Evolutionary conservation across 257 asterid genomes (phyloP).

Genomic region (Nicotiana tabacum): DNA sequence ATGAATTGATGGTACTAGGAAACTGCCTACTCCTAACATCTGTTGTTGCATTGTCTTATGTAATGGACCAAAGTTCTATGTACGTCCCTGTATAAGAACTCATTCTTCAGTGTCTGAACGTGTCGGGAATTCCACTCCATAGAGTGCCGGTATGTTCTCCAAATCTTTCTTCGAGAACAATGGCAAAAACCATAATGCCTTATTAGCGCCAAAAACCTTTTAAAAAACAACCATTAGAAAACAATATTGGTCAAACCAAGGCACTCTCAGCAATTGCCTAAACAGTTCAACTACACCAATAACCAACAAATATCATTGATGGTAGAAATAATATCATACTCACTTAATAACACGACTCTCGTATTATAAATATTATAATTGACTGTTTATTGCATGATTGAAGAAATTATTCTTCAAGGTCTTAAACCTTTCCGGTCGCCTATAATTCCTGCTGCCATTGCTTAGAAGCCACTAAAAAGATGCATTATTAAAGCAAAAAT

Average conservation of each 20-base stretch:
- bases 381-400: not conserved
- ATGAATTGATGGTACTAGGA: not conserved
- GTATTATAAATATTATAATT: not conserved
- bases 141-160: conserved; percentile 62
- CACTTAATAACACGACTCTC: not conserved
- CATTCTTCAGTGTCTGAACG: conserved; percentile 38
- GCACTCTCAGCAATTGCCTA: not conserved
- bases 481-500: not conserved
- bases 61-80: not conserved
- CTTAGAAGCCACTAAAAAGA: not conserved
- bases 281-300: not conserved
- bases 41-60: not conserved
- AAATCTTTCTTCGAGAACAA: conserved; percentile 61
- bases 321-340: not conserved
- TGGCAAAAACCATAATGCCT: conserved; percentile 61
- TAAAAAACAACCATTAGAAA: not conserved
- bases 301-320: not conserved
- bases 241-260: not conserved
- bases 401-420: not conserved
- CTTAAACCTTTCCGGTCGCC: not conserved
- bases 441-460: not conserved
- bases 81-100: not conserved
- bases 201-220: conserved; percentile 70
- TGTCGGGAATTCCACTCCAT: conserved; percentile 67
- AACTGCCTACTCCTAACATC: not conserved